Evolutionary conservation across 148 eudicot species (phyloP).

Genomic region (Salicornia ramosissima): DNA sequence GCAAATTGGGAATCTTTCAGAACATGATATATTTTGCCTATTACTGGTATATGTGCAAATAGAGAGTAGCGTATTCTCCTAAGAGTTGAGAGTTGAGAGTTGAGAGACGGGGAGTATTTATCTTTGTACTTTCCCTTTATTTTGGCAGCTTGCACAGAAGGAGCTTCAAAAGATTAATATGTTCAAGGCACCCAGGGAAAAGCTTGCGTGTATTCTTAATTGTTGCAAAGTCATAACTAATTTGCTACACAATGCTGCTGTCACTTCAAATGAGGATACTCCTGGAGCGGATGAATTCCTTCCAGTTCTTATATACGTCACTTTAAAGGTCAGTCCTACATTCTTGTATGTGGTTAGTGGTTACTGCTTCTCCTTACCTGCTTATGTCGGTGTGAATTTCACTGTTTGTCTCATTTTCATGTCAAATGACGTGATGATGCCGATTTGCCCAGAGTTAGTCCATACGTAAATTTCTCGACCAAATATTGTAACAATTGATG

Average conservation of each 20-base stretch:
- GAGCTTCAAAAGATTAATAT: constrained; percentile 92
- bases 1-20: background rate
- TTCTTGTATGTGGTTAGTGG: background rate
- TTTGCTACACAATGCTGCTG: constrained; percentile 78
- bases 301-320: constrained; percentile 89
- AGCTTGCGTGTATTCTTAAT: constrained; percentile 81
- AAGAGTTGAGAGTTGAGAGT: background rate
- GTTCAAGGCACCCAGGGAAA: constrained; percentile 97
- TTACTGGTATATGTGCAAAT: background rate
- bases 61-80: background rate
- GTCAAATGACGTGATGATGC: background rate
- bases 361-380: background rate
- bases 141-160: constrained; percentile 80
- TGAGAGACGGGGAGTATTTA: background rate
- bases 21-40: background rate
- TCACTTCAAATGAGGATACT: constrained; percentile 63
- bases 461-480: background rate
- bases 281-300: constrained; percentile 98
- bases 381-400: background rate
- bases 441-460: background rate
- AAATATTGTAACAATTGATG: background rate
- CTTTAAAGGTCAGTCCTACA: constrained; percentile 61
- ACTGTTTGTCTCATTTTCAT: background rate
- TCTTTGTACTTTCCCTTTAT: constrained; percentile 8
- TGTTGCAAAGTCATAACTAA: constrained; percentile 95